A percentile compares a stretch with the other conserved stretches of the same genome.
Evolutionary conservation across 345 rosid species (phyloP).

Genomic region (Barbarea vulgaris): DNA sequence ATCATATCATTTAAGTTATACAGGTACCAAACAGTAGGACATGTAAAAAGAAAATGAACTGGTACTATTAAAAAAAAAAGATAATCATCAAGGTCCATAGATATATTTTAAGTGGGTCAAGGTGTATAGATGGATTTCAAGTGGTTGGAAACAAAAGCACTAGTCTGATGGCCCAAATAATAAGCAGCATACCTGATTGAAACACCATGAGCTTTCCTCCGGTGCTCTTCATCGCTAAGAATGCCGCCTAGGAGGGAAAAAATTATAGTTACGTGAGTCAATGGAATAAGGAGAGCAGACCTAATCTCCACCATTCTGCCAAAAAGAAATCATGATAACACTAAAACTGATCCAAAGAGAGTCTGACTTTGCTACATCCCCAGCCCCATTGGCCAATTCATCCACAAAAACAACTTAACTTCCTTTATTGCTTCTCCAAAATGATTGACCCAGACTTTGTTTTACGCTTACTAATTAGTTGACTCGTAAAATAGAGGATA

Average conservation of each 20-base stretch:
- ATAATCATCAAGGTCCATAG: neutral
- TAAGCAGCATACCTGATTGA: slow-evolving; percentile 70
- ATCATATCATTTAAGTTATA: slow-evolving; percentile 20
- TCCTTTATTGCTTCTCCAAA: neutral
- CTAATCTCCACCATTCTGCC: neutral
- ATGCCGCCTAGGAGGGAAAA: slow-evolving; percentile 67
- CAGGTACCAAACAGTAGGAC: slow-evolving; percentile 4
- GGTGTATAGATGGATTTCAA: neutral
- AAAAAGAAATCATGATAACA: neutral
- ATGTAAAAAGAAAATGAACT: neutral
- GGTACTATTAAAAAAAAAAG: neutral
- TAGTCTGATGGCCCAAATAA: neutral
- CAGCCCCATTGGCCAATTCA: slow-evolving; percentile 7
- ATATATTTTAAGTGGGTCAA: neutral
- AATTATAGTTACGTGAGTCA: slow-evolving; percentile 15
- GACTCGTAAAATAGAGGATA: neutral
- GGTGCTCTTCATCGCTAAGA: slow-evolving; percentile 88
- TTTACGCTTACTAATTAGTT: neutral
- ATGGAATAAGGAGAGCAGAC: neutral
- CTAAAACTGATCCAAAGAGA: neutral
- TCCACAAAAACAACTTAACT: slow-evolving; percentile 22
- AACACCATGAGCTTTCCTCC: slow-evolving; percentile 97
- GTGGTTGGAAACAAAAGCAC: slow-evolving; percentile 15
- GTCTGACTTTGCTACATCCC: slow-evolving; percentile 2
- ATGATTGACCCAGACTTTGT: neutral